Conservation (phyloP, 495 filamentous ascomycete genomes). For the Penicillium canescens region DNA sequence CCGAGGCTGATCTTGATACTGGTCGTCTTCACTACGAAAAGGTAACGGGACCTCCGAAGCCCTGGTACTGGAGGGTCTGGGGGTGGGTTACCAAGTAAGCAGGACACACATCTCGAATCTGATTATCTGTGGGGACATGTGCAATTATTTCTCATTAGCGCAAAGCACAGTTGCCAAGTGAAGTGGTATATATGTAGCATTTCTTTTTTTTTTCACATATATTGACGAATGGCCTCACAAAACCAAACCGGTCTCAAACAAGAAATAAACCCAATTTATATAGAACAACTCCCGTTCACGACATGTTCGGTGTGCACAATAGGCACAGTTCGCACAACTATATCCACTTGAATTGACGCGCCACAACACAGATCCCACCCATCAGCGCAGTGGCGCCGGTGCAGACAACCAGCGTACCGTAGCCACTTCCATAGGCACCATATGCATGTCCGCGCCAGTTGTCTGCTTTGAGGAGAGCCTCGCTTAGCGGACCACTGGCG, state of each 20-base stretch:
- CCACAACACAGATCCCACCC: conserved; percentile 34
- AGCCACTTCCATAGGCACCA: conserved; percentile 38
- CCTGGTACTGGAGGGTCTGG: conserved; percentile 28
- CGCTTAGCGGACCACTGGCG: conserved; percentile 54
- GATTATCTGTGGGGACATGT: neutral
- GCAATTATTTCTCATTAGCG: neutral
- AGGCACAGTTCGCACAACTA: conserved; percentile 2
- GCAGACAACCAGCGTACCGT: conserved; percentile 40
- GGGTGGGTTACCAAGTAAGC: conserved; percentile 25
- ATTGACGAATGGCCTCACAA: neutral
- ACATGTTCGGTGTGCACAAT: neutral
- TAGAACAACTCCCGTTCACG: neutral
- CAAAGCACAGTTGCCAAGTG: neutral
- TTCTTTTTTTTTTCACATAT: neutral
- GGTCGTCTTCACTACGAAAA: conserved; percentile 37
- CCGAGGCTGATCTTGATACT: conserved; percentile 43
- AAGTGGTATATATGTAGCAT: neutral
- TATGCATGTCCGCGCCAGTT: conserved; percentile 12
- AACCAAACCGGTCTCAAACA: neutral
- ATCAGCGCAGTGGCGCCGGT: conserved; percentile 41
- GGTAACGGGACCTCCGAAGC: conserved; percentile 24
- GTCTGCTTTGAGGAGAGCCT: conserved; percentile 21
- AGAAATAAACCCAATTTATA: neutral
- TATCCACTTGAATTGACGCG: conserved; percentile 17
- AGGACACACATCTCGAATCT: neutral